Conservation (phyloP, 768 basidiomycete species). For the Phlebiopsis flavidoalba region DNA sequence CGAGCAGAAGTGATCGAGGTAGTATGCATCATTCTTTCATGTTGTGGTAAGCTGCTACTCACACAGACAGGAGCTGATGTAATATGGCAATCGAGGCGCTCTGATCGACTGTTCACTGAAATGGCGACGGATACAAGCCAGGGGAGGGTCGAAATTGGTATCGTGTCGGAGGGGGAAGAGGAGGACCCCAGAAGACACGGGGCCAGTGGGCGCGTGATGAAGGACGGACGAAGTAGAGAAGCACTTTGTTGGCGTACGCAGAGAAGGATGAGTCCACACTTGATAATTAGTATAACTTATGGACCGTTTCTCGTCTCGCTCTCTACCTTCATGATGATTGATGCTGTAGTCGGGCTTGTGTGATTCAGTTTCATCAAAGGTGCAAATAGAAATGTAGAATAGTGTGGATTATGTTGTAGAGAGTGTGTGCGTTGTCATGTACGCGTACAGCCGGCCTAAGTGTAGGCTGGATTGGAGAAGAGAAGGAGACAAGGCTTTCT, state of each 20-base stretch:
- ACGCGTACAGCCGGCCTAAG: neutral
- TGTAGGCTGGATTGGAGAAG: neutral
- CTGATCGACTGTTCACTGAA: slow-evolving; percentile 88
- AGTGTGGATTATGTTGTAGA: neutral
- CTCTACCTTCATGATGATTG: neutral
- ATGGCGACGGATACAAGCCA: slow-evolving; percentile 96
- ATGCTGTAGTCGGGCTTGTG: neutral
- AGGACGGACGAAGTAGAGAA: slow-evolving; percentile 72
- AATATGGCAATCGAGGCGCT: slow-evolving; percentile 96
- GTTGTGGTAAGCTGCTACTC: neutral
- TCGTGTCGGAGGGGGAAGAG: slow-evolving; percentile 72
- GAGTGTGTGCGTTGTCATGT: neutral
- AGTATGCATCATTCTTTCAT: slow-evolving; percentile 17
- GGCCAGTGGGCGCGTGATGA: slow-evolving; percentile 81
- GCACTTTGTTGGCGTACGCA: slow-evolving; percentile 78
- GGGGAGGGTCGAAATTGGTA: slow-evolving; percentile 93
- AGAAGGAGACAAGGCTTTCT: neutral
- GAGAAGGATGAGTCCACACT: no score
- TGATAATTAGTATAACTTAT: slow-evolving; percentile 31
- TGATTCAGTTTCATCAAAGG: neutral
- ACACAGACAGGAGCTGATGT: neutral
- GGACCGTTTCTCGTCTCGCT: neutral
- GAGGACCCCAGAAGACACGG: slow-evolving; percentile 66
- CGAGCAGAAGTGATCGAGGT: slow-evolving; percentile 89
- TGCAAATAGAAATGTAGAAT: neutral